These are phyloP conservation scores for Sporobolomyces phaffii DNA, from an alignment of 768 basidiomycete genomes.

Conservation along the genomic window DNA sequence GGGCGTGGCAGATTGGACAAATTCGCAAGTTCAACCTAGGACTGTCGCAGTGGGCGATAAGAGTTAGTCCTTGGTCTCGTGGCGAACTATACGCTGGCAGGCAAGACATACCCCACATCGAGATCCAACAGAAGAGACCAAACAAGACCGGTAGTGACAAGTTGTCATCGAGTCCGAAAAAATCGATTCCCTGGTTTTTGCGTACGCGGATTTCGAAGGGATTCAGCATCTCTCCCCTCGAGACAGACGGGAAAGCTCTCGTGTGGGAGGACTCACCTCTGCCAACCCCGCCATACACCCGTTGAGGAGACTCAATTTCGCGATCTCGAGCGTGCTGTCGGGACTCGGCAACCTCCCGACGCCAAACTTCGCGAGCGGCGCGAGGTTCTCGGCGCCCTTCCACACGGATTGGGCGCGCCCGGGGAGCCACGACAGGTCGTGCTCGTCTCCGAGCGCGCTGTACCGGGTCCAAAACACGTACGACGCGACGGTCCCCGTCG, in stretches of 20 bases:
- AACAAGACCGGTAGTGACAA: slow-evolving; percentile 39
- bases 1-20: no score
- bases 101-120: slow-evolving; percentile 27
- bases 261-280: slow-evolving; percentile 15
- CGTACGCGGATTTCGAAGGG: background rate
- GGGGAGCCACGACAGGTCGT: slow-evolving; percentile 40
- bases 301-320: slow-evolving; percentile 20
- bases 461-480: slow-evolving; percentile 40
- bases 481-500: slow-evolving; percentile 35
- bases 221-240: background rate
- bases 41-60: background rate
- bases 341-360: slow-evolving; percentile 22
- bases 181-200: slow-evolving; percentile 42
- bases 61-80: background rate
- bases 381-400: slow-evolving; percentile 3
- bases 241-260: background rate
- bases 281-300: slow-evolving; percentile 39
- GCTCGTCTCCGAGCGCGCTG: slow-evolving; percentile 34
- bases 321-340: slow-evolving; percentile 17
- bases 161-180: slow-evolving; percentile 43
- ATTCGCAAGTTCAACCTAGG: slow-evolving; percentile 16
- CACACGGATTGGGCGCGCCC: slow-evolving; percentile 12
- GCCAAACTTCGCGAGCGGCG: slow-evolving; percentile 11
- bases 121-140: slow-evolving; percentile 32
- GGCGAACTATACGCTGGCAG: background rate